Percentiles rank a stretch among this genome's conserved stretches.
Evolutionary conservation across 2,329 filamentous ascomycete genomes (phyloP).

Genomic region (Beauveria rudraprayagi): DNA sequence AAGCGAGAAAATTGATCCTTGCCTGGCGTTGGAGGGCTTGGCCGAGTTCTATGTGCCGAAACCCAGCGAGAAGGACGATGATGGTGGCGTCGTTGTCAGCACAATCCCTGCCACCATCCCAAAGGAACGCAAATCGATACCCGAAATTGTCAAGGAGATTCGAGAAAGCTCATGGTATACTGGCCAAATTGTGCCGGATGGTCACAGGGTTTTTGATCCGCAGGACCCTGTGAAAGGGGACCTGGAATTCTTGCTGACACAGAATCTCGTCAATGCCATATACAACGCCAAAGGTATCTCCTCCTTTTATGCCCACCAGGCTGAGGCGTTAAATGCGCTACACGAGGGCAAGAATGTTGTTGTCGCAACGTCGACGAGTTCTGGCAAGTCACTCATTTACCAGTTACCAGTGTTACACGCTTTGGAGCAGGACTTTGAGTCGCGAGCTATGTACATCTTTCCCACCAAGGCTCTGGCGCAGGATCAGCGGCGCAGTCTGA

Average conservation of each 20-base stretch:
- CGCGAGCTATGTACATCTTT: conserved; percentile 94
- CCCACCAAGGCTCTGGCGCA: conserved; percentile 95
- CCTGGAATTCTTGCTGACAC: conserved; percentile 77
- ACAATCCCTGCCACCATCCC: conserved; percentile 66
- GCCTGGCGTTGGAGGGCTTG: conserved; percentile 52
- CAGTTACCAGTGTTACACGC: conserved; percentile 87
- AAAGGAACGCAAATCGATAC: conserved; percentile 67
- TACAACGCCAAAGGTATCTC: conserved; percentile 88
- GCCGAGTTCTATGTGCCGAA: conserved; percentile 54
- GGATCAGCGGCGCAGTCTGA: conserved; percentile 82
- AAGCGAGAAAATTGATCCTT: conserved; percentile 57
- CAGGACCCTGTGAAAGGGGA: conserved; percentile 77
- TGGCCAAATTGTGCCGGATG: conserved; percentile 86
- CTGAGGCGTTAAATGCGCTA: conserved; percentile 85
- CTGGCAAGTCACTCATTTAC: conserved; percentile 96
- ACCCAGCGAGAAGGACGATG: conserved; percentile 37
- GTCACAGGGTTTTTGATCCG: conserved; percentile 82
- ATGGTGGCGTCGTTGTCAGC: conserved; percentile 26
- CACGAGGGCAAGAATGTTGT: conserved; percentile 80
- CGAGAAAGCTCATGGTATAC: conserved; percentile 81
- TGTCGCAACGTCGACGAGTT: conserved; percentile 89
- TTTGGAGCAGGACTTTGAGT: conserved; percentile 66
- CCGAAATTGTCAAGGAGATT: conserved; percentile 79
- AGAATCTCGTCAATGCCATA: conserved; percentile 87
- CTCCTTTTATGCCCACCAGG: conserved; percentile 82